Base-by-base conservation (phyloP, 2,329 filamentous ascomycete genomes). In the Fusarium sp. region DNA sequence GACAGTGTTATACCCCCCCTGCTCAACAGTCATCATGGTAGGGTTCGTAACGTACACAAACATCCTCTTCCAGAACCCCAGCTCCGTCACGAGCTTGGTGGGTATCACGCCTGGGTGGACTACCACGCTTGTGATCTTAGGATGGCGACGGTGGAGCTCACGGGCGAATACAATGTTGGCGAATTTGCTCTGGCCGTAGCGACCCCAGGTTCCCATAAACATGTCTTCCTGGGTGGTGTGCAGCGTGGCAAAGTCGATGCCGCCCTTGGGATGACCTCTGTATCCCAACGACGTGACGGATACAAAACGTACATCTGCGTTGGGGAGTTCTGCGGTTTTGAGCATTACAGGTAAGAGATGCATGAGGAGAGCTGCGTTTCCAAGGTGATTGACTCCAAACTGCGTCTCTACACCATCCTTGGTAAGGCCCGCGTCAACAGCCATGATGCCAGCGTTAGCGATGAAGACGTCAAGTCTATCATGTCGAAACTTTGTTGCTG, bases 161-260 rank as follows among this genome's bases (percentile, higher is more conserved):
- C 82, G 75, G 4, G 86, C 85, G 56, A 85, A 85, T 6, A 87
- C 77, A 31, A 88, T 83, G 62, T 86, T 88, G 3, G 86, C 87
- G 0, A 86, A 82, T 75, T 89, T 89, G 68, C 84, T 86, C n/a
- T 86, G 84, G 10, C 82, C 85, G 73, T 89, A 90, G 2, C 86
- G 85, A 4, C 80, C 77, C 82, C 84, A 86, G 5, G 84, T 82
- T 36, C 82, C 84, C 6, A 77, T 66, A 0, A 69, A 68, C 27
- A 84, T 70, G 18, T 73, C 57, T 29, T 75, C 72, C 42, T 80
- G 77, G 42, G 73, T 76, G 0, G 77, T 79, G 8, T 71, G 71
- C 61, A 83, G 71, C 11, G 70, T 74, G 1, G 78, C 76, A 33
- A 83, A 80, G 1, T 77, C 66, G 42, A 82, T 76, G 18, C 80